Evolutionary conservation across 768 basidiomycete species (phyloP), one percentile per base, ranked within the genome.

Genomic region (Phylloporus sp.): DNA sequence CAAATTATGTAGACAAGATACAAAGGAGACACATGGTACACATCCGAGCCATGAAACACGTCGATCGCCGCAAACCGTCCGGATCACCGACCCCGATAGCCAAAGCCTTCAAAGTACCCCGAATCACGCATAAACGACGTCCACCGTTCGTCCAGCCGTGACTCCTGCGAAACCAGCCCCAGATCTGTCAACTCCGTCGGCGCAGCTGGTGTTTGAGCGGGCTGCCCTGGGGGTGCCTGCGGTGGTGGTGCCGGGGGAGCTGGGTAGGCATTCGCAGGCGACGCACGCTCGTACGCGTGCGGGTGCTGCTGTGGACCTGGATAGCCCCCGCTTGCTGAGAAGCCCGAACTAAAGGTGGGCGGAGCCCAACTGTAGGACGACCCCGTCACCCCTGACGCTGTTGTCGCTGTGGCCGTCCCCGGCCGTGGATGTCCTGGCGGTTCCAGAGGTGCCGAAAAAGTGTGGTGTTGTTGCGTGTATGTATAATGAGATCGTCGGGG

Each of bases 41-140:
- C n/a, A n/a, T n/a, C n/a, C n/a, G n/a, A n/a, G n/a, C n/a, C n/a
- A n/a, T n/a, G n/a, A n/a, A n/a, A n/a, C n/a, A n/a, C n/a, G n/a
- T n/a, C n/a, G n/a, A n/a, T n/a, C n/a, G n/a, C n/a, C n/a, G n/a
- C n/a, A n/a, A n/a, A n/a, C n/a, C n/a, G n/a, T n/a, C n/a, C n/a
- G n/a, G n/a, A n/a, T 58, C 35, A 69, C 36, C 64, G 61, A 45
- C 39, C 20, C 23, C 68, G 58, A 45, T 62, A 68, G 6, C 64
- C 66, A 29, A 66, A 68, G 13, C 65, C 66, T 52, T 72, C 73
- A 28, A 77, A 62, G 54, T 73, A 70, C 3, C 80, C 78, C 8
- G 77, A 79, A 49, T 82, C 77, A 22, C 78, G 76, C 80, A 84
- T 80, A 59, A 84, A 83, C 26, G 76, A 77, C 49, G 76, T 76